Base-by-base conservation (phyloP, 768 basidiomycete species). In the Termitomyces eurrhizus region DNA sequence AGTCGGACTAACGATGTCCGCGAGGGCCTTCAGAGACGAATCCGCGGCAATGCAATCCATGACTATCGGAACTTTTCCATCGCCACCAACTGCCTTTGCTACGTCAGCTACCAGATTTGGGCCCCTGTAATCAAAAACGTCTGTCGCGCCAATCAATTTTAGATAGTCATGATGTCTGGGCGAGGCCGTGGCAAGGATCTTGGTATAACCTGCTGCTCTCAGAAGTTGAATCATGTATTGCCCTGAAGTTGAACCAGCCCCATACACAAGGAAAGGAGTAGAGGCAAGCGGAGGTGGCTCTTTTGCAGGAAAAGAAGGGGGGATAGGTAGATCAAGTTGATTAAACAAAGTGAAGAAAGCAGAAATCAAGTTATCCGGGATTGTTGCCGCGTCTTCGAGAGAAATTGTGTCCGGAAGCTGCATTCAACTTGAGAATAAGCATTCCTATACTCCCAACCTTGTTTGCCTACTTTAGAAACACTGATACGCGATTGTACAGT, bases 331-430 rank as follows among this genome's bases (percentile, higher is more conserved):
- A 2, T 61, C 57, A 18, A 81, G 65, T 36, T 73, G 68, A 56
- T 70, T 71, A 61, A 77, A 76, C 33, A 80, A 61, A 1, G 76
- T 73, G 62, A 69, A 73, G 60, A 74, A 79, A 4, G 76, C 72
- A 4, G 74, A 76, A 48, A 79, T 65, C 52, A 78, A 75, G 60
- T 78, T 77, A 62, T 79, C 78, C 2, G 80, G 77, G 52, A 78
- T 69, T 2, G 75, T 75, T 1, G 68, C 75, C 0, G 77, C 78
- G 21, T 66, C 72, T 12, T 73, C 76, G 7, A 82, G 68, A 0
- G 76, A 53, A 36, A 79, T 54, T 21, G 55, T 69, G 51, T 74
- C 73, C 8, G 82, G 80, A 35, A 83, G 70, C 79, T 83, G 50
- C n/a, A 4, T 21, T 16, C 33, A 12, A 7, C 13, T n/a, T 54